Evolutionary conservation across 768 basidiomycete genomes (phyloP), one percentile per base, ranked within the genome.

Genomic region (Termitomyces sp.): DNA sequence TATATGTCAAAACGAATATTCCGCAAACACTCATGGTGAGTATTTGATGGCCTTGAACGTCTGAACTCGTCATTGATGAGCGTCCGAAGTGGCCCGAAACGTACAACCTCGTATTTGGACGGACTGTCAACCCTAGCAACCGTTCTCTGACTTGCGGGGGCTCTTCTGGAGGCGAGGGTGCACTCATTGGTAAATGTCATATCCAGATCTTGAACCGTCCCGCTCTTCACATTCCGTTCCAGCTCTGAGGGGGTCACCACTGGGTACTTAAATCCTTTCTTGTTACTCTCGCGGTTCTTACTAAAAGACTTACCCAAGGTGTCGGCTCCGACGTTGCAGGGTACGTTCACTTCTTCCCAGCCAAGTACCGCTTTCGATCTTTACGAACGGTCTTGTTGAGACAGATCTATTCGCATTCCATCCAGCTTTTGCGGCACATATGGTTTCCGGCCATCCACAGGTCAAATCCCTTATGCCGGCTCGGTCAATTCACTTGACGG

Each of bases 101-200:
- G 0, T 82, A 76, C 72, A 94, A 94, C 64, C 70, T 83, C 57
- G 74, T 93, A 28, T 94, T 88, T 61, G 92, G 91, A 2, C 76
- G 88, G 51, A 93, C 93, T 0, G 63, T 72, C 15, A 92, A 93
- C 62, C 92, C 92, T 0, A 72, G 77, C 64, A 91, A 93, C 64
- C 79, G 85, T 10, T 75, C 76, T 17, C 72, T 90, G 45, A 90
- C 87, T 5, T 70, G 75, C 5, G 91, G 92, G 11, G 93, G 93
- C 1, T 93, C 90, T 0, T 89, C 87, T 3, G 93, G 93, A 6
- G 93, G 92, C 34, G 93, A 94, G 71, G 88, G 87, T 41, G 88
- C 91, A 1, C 76, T 94, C 7, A 62, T 93, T 42, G 84, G 83
- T 64, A 61, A 14, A 5, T 75, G 66, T 24, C 1, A 6, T 24